Evolutionary conservation across 768 basidiomycete species (phyloP).

Genomic region (Clavaria fumosa): DNA sequence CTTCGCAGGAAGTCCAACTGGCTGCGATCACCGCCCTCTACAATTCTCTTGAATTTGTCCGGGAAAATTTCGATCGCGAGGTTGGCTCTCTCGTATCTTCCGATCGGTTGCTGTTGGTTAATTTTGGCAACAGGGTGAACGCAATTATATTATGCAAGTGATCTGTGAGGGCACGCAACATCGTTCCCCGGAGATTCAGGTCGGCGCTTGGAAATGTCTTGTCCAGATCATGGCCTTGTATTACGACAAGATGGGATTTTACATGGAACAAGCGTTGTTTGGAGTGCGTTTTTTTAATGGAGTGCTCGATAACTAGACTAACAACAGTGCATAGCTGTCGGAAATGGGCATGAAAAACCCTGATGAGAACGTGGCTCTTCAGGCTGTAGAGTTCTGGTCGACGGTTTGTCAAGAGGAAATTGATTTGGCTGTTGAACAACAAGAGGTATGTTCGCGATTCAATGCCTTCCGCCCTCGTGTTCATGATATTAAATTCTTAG

Average conservation of each 20-base stretch:
- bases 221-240: constrained; percentile 96
- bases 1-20: constrained; percentile 77
- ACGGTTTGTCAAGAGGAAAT: constrained; percentile 98
- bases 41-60: constrained; percentile 94
- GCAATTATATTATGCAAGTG: constrained; percentile 99
- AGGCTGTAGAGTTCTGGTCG: constrained; percentile 99
- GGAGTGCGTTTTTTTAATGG: constrained; percentile 44
- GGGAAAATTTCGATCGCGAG: constrained; percentile 96
- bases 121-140: constrained; percentile 57
- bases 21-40: constrained; percentile 86
- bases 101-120: constrained; percentile 7
- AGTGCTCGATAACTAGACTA: constrained; percentile 10
- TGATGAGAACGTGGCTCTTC: constrained; percentile 84
- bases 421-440: constrained; percentile 79
- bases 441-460: constrained; percentile 46
- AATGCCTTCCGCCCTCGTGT: constrained; percentile 5
- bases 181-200: constrained; percentile 62
- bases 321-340: constrained; percentile 46
- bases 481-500: constrained; percentile 23
- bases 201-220: constrained; percentile 91
- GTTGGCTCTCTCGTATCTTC: constrained; percentile 29
- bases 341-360: constrained; percentile 93
- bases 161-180: constrained; percentile 98
- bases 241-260: constrained; percentile 98
- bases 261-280: constrained; percentile 98